Evolutionary conservation across 2,329 filamentous ascomycete species (phyloP), one percentile per base, ranked within the genome.

Genomic region (Orbilia quercus): DNA sequence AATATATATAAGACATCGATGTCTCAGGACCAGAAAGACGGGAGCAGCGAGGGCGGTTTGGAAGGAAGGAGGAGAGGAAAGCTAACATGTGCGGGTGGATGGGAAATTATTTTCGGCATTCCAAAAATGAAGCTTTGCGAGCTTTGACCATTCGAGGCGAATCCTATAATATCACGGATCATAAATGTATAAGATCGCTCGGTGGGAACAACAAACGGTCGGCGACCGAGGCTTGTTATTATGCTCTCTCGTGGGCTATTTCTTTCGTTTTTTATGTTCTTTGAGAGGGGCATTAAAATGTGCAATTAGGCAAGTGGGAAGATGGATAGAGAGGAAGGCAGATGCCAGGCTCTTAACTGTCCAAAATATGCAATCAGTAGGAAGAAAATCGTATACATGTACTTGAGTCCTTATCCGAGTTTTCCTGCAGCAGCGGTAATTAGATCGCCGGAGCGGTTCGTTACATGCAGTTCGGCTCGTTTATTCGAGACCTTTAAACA

Each of bases 101-200:
- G 38, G 7, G 23, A 47, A 53, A 54, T 58, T 12, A 40, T 7
- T 40, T 45, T 59, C 38, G 66, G 59, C 51, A 59, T 58, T 53
- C 47, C 31, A 14, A 55, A n/a, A 31, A 53, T 45, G 53, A 67
- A 69, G 60, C 54, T 73, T 64, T 65, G 69, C 44, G 59, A 69
- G 60, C 54, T 73, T 64, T 65, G 69, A 36, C 69, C 54, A 64
- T 58, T 65, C 40, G 54, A 73, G 66, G 60, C 69, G 69, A 73
- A 73, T 59, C 54, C 25, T 73, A 73, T 73, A 66, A 71, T 71
- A 71, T 59, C 23, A 53, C 69, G 54, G 59, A 66, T 73, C 53
- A 73, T 73, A 73, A 73, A 72, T 54, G 16, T 53, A 64, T 72
- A 72, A 72, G 66, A 72, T 72, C 66, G 66, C 59, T 72, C 5